Base-by-base conservation (phyloP, 2,329 filamentous ascomycete species). In the Xenoacremonium recifei region DNA sequence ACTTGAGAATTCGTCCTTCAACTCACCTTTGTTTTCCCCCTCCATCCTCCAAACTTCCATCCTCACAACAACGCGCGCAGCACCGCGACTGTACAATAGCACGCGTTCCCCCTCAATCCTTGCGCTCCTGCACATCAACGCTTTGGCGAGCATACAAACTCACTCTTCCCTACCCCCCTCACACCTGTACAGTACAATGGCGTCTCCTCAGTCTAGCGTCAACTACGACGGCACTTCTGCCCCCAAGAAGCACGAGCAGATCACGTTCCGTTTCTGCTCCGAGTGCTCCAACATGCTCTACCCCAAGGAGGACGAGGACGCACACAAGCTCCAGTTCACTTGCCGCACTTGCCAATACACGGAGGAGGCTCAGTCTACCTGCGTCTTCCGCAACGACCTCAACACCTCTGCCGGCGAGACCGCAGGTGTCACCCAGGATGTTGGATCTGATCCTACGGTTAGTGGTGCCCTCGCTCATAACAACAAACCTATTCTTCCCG, bases 241-340 rank as follows among this genome's bases (percentile, higher is more conserved):
- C 45, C 71, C 76, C 57, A 76, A 75, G 59, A 73, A 73, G 54
- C 72, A 75, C 51, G 84, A 92, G 70, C 89, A 95, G 67, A 91
- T 97, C 68, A 90, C 89, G 35, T 99, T 97, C 70, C 86, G 89
- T 61, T 99, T 99, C 78, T 99, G 93, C 75, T 90, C 89, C 58
- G 93, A 99, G 77, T 99, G 93, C 73, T 96, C 91, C 59, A 99
- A 99, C 76, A 87, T 99, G 80, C 77, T 99, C 41, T 97, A 97
- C 63, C 93, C 93, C 37, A 93, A 95, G 70, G 95, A 99, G 75
- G 90, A 99, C 69, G 83, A 85, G 49, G 76, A 84, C 48, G 83
- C 82, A 48, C 88, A 88, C 72, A 85, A 84, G 59, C 84, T 99
- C 55, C 86, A 96, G 74, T 99, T 95, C 70, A 90, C 89, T 51